Percentiles rank a stretch among this genome's conserved stretches.
Conservation (phyloP, 2,329 filamentous ascomycete species). For the Verticillium nubilum region DNA sequence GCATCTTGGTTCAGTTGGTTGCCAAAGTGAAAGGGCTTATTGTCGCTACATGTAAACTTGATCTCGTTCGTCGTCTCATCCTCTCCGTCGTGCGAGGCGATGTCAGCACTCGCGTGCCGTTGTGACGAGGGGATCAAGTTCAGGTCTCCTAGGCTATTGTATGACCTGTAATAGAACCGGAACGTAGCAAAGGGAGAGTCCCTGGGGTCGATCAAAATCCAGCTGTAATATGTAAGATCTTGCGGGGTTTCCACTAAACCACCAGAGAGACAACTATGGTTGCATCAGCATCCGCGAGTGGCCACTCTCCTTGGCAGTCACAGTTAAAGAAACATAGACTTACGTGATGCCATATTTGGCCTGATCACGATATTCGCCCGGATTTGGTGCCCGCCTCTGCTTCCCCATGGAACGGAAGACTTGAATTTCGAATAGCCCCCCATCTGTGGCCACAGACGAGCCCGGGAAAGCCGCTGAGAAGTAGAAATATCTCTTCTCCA, state of each 20-base stretch:
- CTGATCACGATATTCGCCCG: slow-evolving; percentile 39
- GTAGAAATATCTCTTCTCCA: slow-evolving; percentile 45
- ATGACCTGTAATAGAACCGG: slow-evolving; percentile 51
- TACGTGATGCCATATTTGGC: slow-evolving; percentile 49
- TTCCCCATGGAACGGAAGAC: slow-evolving; percentile 47
- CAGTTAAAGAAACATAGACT: slow-evolving; percentile 13
- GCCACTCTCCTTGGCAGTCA: neutral
- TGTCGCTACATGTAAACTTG: neutral
- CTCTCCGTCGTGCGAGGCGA: neutral
- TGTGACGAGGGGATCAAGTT: slow-evolving; percentile 36
- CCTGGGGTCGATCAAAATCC: slow-evolving; percentile 43
- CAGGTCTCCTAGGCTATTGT: slow-evolving; percentile 39
- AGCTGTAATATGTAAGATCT: slow-evolving; percentile 46
- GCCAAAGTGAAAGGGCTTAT: neutral
- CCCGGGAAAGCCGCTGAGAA: slow-evolving; percentile 28
- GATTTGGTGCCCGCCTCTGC: slow-evolving; percentile 32
- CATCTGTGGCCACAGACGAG: slow-evolving; percentile 38
- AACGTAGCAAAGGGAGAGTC: slow-evolving; percentile 49
- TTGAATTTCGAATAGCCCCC: slow-evolving; percentile 49
- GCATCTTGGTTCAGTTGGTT: neutral
- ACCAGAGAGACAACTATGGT: slow-evolving; percentile 41
- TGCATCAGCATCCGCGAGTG: neutral
- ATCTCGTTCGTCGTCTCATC: neutral
- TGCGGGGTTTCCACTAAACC: slow-evolving; percentile 47
- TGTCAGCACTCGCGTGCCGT: neutral